phyloP scores from a whole-genome alignment of 345 rosid species.

The Citrus sp. region DNA sequence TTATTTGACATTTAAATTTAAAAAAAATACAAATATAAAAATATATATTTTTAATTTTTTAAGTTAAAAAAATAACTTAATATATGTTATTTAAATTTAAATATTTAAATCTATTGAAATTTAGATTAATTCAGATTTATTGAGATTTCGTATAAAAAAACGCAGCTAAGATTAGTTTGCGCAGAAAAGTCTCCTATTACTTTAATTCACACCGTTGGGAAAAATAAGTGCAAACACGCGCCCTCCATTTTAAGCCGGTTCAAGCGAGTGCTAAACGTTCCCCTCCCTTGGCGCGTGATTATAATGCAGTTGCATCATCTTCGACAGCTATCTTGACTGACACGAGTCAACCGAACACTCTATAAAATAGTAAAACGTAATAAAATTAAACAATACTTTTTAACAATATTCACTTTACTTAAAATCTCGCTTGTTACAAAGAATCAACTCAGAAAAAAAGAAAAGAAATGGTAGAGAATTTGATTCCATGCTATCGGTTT shows the following conservation, averaged over 20 bases:
- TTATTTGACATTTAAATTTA: too few relatives aligned
- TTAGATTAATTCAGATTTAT: too few relatives aligned
- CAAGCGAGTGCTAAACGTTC: not conserved
- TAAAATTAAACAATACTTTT: not conserved
- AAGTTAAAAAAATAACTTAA: too few relatives aligned
- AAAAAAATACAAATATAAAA: accelerated
- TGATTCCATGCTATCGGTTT: slow-evolving; percentile 27
- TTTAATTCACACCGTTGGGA: too few relatives aligned
- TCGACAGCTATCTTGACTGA: not conserved
- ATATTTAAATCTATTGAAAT: too few relatives aligned
- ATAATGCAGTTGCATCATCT: not conserved
- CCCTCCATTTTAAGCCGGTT: not conserved
- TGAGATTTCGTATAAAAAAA: too few relatives aligned
- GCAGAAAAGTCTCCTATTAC: too few relatives aligned
- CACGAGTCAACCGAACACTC: not conserved
- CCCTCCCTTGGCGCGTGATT: not conserved
- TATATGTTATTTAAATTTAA: too few relatives aligned
- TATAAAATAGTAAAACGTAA: not conserved
- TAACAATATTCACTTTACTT: too few relatives aligned
- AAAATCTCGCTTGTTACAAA: too few relatives aligned
- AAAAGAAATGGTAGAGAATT: slow-evolving; percentile 25
- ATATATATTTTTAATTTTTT: too few relatives aligned
- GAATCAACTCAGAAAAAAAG: too few relatives aligned
- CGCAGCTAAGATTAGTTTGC: not conserved
- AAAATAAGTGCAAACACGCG: not conserved